Base-by-base conservation (phyloP, 495 filamentous ascomycete genomes). In the Penicillium pancosmium region DNA sequence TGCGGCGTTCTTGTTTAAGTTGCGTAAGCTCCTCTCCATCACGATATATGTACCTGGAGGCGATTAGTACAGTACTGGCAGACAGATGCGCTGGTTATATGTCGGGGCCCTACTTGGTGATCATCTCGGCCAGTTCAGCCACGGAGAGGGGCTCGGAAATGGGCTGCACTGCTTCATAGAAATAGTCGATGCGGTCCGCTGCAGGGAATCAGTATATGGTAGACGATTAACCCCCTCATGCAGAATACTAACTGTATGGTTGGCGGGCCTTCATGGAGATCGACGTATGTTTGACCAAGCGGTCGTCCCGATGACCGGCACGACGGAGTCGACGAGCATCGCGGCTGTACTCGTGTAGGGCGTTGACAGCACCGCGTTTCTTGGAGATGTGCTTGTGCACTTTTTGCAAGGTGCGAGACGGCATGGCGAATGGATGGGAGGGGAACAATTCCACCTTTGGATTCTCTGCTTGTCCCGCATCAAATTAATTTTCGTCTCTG, bases 351-450 rank as follows among this genome's bases (percentile, higher is more conserved):
- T 91, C 87, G 68, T 97, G 91, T 13, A 97, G 79, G 13, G 86
- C 80, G 21, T 84, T 82, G 50, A 88, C 78, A 15, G 79, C 79
- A 15, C 83, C 85, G 50, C 84, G 83, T 74, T 89, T 89, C 77
- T 93, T 93, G 19, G 84, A 71, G 50, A 96, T 90, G 57, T 91
- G 85, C 77, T 96, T 97, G 55, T 90, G 87, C 38, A 92, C 87
- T 65, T 92, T 96, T 50, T 84, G 72, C 13, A 95, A 69, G 58
- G 84, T 84, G 87, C n/a, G n/a, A n/a, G n/a, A 90, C 13, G 91
- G 84, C 92, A 96, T 95, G 73, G 34, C 67, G 53, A 36, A 49
- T 23, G 43, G 18, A 31, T 19, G 13, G 54, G 33, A 18, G 49
- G 54, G 5, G 9, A 33, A 27, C 13, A 27, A 18, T 25, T 46